phyloP scores from a whole-genome alignment of 345 rosid species.

The Mangifera indica region DNA sequence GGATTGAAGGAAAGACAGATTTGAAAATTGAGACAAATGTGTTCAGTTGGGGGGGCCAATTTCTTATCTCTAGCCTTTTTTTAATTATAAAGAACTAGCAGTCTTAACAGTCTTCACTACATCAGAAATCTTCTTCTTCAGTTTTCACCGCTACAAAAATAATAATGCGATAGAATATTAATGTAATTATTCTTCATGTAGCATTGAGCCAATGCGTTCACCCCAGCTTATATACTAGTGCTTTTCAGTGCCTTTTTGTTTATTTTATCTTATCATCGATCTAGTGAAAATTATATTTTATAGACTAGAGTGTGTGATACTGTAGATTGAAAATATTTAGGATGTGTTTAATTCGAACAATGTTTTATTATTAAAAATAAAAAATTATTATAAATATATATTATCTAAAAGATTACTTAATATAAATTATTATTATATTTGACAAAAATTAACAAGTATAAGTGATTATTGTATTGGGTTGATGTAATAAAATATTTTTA shows the following conservation, averaged over 20 bases:
- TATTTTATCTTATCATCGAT: background rate
- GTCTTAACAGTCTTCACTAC: background rate
- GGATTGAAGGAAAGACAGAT: slow-evolving; percentile 6
- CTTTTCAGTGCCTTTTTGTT: background rate
- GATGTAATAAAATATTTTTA: too few species aligned
- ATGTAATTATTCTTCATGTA: background rate
- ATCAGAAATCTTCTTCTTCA: slow-evolving; percentile 13
- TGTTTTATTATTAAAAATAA: too few species aligned
- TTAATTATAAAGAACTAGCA: background rate
- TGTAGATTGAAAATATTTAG: too few species aligned
- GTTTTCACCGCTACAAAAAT: slow-evolving; percentile 16
- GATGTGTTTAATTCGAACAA: too few species aligned
- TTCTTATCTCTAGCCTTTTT: slow-evolving; percentile 4
- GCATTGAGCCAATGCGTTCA: background rate
- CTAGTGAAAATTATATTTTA: background rate
- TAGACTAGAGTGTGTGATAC: background rate
- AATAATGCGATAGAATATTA: background rate
- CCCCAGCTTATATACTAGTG: background rate
- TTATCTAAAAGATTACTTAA: too few species aligned
- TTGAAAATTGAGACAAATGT: background rate
- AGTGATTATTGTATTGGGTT: too few species aligned
- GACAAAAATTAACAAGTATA: too few species aligned
- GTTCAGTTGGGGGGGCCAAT: slow-evolving; percentile 2
- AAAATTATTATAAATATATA: too few species aligned
- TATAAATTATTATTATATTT: too few species aligned